Conservation (phyloP, 257 asterid species). For the Solanum sejunctum region DNA sequence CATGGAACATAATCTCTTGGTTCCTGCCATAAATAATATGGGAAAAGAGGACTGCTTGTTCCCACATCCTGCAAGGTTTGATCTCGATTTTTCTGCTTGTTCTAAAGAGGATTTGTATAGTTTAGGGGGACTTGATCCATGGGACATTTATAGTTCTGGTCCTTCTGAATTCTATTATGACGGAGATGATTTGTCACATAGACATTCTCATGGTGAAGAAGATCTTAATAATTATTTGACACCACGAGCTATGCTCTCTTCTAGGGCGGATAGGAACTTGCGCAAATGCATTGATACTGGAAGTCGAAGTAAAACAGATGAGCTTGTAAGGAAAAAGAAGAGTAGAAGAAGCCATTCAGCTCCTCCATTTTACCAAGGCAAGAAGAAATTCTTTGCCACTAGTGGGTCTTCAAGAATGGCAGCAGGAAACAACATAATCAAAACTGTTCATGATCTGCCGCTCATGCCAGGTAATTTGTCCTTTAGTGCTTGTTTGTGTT, state of each 20-base stretch:
- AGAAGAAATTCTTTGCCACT: conserved; percentile 40
- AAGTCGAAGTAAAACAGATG: conserved; percentile 9
- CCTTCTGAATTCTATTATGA: conserved; percentile 21
- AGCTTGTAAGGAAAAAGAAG: conserved; percentile 20
- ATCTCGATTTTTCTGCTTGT: conserved; percentile 7
- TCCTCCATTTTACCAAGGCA: conserved; percentile 66
- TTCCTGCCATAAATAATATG: conserved; percentile 7
- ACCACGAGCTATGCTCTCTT: not conserved
- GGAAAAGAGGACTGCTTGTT: conserved; percentile 23
- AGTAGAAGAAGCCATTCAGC: conserved; percentile 69
- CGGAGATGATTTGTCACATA: conserved; percentile 21
- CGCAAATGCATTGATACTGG: conserved; percentile 11
- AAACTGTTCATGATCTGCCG: conserved; percentile 1
- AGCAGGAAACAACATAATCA: conserved; percentile 16
- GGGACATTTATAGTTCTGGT: conserved; percentile 1
- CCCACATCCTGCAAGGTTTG: conserved; percentile 11
- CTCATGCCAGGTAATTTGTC: conserved; percentile 22
- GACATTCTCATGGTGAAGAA: conserved; percentile 15
- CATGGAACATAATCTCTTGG: conserved; percentile 10
- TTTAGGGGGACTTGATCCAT: conserved; percentile 11
- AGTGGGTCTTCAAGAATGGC: conserved; percentile 19
- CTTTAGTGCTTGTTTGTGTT: not conserved
- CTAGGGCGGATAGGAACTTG: conserved; percentile 1
- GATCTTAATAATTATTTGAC: conserved; percentile 8
- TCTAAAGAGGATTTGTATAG: conserved; percentile 15